phyloP scores from a whole-genome alignment of 73 alveolate genomes.

The Breviolum minutum region DNA sequence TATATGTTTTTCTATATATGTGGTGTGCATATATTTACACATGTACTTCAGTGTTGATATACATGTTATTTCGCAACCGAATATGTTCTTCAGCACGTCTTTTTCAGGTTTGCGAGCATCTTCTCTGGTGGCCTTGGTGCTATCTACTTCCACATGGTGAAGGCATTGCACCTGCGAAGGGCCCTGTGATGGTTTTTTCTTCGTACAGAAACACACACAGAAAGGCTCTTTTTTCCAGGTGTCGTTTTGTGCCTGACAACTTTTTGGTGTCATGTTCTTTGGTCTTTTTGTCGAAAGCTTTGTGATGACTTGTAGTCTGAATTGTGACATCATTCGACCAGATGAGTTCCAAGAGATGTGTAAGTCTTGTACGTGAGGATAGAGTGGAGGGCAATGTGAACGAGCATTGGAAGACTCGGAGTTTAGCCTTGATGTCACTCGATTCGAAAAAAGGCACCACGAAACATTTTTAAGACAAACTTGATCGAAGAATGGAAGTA shows the following conservation, averaged over 20 bases:
- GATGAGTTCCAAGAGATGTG: not conserved
- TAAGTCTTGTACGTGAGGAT: not conserved
- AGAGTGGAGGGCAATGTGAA: constrained; percentile 91
- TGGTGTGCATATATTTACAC: not conserved
- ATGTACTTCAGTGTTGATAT: not conserved
- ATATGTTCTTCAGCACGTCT: not conserved
- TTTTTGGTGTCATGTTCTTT: too few species aligned
- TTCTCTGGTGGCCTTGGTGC: constrained; percentile 79
- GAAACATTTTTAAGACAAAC: too few species aligned
- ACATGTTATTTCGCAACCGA: not conserved
- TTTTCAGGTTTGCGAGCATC: constrained; percentile 61
- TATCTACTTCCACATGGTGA: constrained; percentile 90
- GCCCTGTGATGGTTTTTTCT: too few species aligned
- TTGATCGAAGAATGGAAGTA: too few species aligned
- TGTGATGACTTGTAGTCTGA: too few species aligned
- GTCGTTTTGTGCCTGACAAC: not conserved
- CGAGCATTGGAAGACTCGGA: constrained; percentile 63
- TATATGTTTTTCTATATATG: too few species aligned
- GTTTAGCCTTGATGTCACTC: constrained; percentile 48
- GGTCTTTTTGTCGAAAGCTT: too few species aligned
- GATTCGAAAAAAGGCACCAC: not conserved
- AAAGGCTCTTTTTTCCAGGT: not conserved
- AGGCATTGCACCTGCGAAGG: constrained; percentile 25
- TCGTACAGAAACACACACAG: too few species aligned
- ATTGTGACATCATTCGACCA: too few species aligned